These are phyloP conservation scores for Salix brachista DNA, from an alignment of 345 rosid genomes.

Conservation along the genomic window DNA sequence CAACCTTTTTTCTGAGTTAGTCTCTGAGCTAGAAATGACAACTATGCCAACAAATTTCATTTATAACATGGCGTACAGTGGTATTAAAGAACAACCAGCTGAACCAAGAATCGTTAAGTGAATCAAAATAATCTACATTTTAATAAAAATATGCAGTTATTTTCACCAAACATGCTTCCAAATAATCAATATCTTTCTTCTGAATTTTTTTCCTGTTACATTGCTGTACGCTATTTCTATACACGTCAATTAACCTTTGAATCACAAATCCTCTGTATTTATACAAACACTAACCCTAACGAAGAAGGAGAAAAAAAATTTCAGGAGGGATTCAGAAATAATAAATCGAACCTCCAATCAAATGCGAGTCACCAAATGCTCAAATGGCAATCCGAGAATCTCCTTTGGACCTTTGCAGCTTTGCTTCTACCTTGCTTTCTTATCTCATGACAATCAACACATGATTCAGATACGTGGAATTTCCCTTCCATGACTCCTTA, in stretches of 20 bases:
- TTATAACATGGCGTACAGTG: not conserved
- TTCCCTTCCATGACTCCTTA: constrained; percentile 34
- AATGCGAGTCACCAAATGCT: not conserved
- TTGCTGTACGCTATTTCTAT: not conserved
- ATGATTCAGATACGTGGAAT: constrained; percentile 11
- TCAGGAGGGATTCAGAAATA: not conserved
- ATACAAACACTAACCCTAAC: not conserved
- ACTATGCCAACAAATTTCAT: too few species aligned
- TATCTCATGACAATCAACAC: not conserved
- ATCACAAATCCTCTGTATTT: not conserved
- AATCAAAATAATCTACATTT: too few species aligned
- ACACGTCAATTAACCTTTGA: not conserved
- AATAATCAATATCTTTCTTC: not conserved
- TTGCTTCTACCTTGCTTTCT: not conserved
- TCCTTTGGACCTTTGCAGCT: not conserved
- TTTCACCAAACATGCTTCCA: not conserved
- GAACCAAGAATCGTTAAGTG: not conserved
- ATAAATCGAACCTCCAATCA: not conserved
- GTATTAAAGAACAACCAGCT: not conserved
- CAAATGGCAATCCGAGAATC: not conserved
- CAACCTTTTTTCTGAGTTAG: too few species aligned
- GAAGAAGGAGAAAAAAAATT: not conserved
- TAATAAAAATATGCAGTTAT: too few species aligned
- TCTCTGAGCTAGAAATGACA: too few species aligned
- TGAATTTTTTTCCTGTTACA: not conserved